Evolutionary conservation across 2,329 filamentous ascomycete species (phyloP), one percentile per base, ranked within the genome.

Genomic region (Magnaporthiopsis rhizophila): DNA sequence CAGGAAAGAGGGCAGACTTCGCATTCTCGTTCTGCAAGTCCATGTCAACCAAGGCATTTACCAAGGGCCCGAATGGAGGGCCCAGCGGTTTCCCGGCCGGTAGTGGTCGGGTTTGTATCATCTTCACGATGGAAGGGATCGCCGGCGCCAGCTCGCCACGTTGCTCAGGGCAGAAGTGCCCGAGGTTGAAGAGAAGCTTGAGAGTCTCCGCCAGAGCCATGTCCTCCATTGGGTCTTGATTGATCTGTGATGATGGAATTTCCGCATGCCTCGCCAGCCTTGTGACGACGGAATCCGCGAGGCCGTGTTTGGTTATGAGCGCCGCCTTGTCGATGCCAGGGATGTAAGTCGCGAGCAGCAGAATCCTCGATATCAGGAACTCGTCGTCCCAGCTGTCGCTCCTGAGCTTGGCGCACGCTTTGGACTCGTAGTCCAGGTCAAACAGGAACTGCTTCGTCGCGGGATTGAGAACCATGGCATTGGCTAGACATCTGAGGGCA

Each of bases 131-230:
- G 65, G 86, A 81, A 13, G 87, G 83, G 58, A 96, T 82, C 3
- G 89, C 86, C 28, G 83, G 78, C 1, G 86, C 86, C 72, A 97
- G 96, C 0, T 80, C 76, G 0, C 79, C 74, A 5, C 78, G 76
- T 32, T 88, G 81, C 58, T 87, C 81, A 4, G 87, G 85, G 68
- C 88, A 89, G 71, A 88, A 87, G 70, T 93, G 88, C 1, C 89
- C 90, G 63, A 97, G 81, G 74, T 97, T 97, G 81, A 96, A 98
- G 62, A 96, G 78, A 57, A 98, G 81, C 72, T 96, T 97, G 62
- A 95, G 79, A 0, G 90, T 94, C 74, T 98, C 94, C 11, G 82
- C 82, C 53, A 98, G 81, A 0, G 93, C 92, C 85, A 94, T 86
- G 65, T 89, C 86, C 68, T 89, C 86, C 82, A 93, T 90, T 0